Percentiles rank a stretch among this genome's conserved stretches.
Evolutionary conservation across 169 alveolate genomes (phyloP).

Genomic region (Cytauxzoon felis): DNA sequence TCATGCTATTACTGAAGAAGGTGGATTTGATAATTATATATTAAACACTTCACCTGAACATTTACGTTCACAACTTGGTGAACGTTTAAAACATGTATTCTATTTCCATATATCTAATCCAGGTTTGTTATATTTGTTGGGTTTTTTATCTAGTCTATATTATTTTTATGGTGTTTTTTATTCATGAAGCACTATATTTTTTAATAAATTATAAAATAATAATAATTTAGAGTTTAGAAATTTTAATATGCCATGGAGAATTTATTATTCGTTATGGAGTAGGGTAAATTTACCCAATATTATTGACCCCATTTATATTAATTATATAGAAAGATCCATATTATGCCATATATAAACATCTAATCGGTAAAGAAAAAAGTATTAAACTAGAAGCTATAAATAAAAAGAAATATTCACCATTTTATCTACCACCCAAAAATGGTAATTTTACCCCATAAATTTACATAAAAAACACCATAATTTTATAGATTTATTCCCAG

Average conservation of each 20-base stretch:
- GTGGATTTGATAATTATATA: conserved; percentile 83
- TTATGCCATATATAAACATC: conserved; percentile 67
- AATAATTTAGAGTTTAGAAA: not conserved
- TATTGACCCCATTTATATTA: not conserved
- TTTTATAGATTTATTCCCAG: conserved; percentile 41
- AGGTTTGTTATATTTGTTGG: no score
- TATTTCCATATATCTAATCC: conserved; percentile 72
- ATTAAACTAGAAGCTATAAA: conserved; percentile 46
- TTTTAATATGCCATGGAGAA: conserved; percentile 72
- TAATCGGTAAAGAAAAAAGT: conserved; percentile 52
- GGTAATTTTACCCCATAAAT: no score
- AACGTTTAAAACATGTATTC: conserved; percentile 76
- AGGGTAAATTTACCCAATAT: conserved; percentile 4
- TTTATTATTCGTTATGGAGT: conserved; percentile 59
- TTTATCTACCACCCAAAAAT: conserved; percentile 65
- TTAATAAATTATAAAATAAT: not conserved
- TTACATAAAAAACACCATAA: not conserved
- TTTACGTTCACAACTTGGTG: conserved; percentile 81
- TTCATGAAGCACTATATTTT: no score
- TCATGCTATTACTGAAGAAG: conserved; percentile 83
- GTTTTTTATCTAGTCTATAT: no score
- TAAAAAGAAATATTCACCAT: conserved; percentile 67
- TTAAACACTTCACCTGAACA: conserved; percentile 84
- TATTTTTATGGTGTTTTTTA: no score
- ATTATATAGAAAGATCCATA: conserved; percentile 57